phyloP scores from a whole-genome alignment of 306 rosid genomes.

The Psophocarpus tetragonolobus region DNA sequence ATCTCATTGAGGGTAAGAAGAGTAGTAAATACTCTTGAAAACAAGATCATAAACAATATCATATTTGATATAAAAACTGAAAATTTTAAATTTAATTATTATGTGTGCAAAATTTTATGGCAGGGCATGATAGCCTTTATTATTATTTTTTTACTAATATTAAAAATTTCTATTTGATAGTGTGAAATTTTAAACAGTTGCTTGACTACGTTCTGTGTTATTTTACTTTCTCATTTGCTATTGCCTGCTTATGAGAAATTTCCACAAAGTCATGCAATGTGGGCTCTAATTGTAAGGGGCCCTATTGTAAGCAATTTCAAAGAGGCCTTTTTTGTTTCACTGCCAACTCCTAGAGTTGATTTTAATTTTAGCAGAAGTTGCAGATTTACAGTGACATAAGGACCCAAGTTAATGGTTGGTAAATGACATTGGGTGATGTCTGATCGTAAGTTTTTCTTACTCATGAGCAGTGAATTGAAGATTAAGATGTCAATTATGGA shows the following conservation, averaged over 20 bases:
- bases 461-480: constrained; percentile 4
- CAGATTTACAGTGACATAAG: neutral
- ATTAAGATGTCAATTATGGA: constrained; percentile 9
- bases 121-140: neutral
- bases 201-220: neutral
- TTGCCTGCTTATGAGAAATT: constrained; percentile 40
- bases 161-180: neutral
- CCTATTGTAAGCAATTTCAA: constrained; percentile 14
- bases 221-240: neutral
- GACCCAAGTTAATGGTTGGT: neutral
- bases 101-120: neutral
- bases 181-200: neutral
- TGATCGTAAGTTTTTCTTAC: constrained; percentile 2
- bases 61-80: neutral
- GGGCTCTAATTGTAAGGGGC: constrained; percentile 6
- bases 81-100: neutral
- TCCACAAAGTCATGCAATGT: constrained; percentile 23
- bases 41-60: neutral
- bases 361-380: constrained; percentile 33
- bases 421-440: neutral
- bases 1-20: too few species aligned
- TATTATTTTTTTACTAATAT: neutral
- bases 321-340: constrained; percentile 25
- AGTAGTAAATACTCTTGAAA: too few species aligned
- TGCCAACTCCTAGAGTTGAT: constrained; percentile 41